These are phyloP conservation scores for Fusarium robinianum DNA, from an alignment of 2,329 filamentous ascomycete species.

Conservation along the genomic window DNA sequence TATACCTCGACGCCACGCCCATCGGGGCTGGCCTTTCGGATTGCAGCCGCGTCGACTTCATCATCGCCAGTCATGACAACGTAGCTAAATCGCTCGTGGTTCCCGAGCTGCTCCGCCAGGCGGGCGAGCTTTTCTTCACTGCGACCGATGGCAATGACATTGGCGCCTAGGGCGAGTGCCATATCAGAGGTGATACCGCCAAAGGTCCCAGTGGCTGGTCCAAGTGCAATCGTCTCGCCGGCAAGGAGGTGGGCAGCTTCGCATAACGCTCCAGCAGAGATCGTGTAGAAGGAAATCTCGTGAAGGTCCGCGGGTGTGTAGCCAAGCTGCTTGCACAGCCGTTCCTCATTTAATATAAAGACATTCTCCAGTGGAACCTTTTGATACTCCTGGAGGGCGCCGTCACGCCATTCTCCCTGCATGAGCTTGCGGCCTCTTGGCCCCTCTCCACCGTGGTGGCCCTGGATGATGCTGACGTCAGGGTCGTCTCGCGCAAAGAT, in stretches of 20 bases:
- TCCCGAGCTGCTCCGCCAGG: background rate
- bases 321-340: constrained; percentile 1
- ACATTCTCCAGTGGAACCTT: constrained; percentile 9
- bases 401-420: constrained; percentile 11
- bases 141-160: constrained; percentile 1
- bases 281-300: constrained; percentile 1
- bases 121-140: background rate
- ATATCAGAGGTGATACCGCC: background rate
- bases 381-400: constrained; percentile 8
- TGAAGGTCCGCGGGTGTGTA: constrained; percentile 2
- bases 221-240: constrained; percentile 1
- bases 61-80: constrained; percentile 4
- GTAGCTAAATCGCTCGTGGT: background rate
- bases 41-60: constrained; percentile 1
- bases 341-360: background rate
- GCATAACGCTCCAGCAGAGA: background rate
- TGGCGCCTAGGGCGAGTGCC: background rate
- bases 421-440: constrained; percentile 8
- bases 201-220: background rate
- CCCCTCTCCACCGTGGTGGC: constrained; percentile 9
- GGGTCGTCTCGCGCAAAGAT: constrained; percentile 1
- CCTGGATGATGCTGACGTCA: constrained; percentile 4
- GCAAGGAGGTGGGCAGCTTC: background rate
- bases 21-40: background rate
- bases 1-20: constrained; percentile 4